Evolutionary conservation across 805 yeast species (phyloP).

Genomic region (Candida silvicultrix): DNA sequence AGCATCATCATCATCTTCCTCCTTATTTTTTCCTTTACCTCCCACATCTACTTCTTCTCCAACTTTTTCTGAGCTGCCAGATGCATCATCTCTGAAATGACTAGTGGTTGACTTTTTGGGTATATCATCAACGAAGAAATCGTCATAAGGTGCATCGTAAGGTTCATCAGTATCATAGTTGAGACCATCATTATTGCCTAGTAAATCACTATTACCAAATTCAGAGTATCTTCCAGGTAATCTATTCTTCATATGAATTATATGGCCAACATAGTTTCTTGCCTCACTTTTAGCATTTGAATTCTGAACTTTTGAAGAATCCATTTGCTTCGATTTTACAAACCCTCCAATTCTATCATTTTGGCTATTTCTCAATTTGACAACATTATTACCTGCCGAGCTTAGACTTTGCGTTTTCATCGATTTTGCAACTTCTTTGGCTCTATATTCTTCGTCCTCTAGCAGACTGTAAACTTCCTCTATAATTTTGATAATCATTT

Average conservation of each 20-base stretch:
- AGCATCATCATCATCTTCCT: slow-evolving; percentile 20
- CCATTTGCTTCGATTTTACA: slow-evolving; percentile 7
- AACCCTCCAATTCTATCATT: slow-evolving; percentile 2
- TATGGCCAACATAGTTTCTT: slow-evolving; percentile 8
- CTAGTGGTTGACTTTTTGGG: neutral
- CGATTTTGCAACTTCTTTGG: slow-evolving; percentile 2
- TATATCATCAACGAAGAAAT: neutral
- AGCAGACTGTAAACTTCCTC: slow-evolving; percentile 3
- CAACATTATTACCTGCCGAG: slow-evolving; percentile 4
- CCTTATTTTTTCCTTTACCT: too few relatives aligned
- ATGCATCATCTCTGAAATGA: slow-evolving; percentile 4
- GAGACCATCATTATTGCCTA: slow-evolving; percentile 5
- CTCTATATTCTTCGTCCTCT: slow-evolving; percentile 4
- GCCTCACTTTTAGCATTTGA: slow-evolving; percentile 13
- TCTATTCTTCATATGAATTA: slow-evolving; percentile 1
- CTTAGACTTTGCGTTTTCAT: slow-evolving; percentile 3
- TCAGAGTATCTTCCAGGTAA: slow-evolving; percentile 5
- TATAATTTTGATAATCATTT: slow-evolving; percentile 1
- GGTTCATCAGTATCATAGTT: slow-evolving; percentile 10
- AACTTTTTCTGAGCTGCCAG: slow-evolving; percentile 2
- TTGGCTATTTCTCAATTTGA: neutral
- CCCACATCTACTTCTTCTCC: too few relatives aligned
- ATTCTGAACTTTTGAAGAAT: slow-evolving; percentile 8
- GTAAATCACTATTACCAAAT: neutral
- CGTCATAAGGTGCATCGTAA: slow-evolving; percentile 4